Base-by-base conservation (phyloP, 2,329 filamentous ascomycete genomes). In the Rhynchosporium graminicola region DNA sequence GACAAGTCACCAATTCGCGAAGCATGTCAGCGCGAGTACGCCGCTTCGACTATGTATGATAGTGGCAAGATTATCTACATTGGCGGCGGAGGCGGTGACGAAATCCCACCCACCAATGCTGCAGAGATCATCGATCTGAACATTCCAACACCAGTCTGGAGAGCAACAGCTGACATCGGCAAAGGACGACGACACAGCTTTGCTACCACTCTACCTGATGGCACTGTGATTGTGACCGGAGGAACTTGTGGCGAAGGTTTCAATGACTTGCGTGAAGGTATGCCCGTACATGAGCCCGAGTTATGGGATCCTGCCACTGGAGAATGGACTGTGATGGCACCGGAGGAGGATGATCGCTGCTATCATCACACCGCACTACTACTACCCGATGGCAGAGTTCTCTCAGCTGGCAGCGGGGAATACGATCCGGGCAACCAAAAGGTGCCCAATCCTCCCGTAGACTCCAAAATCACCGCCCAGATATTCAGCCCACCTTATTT, bases 101-200 rank as follows among this genome's bases (percentile, higher is more conserved):
- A 12, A n/a, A 42, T 58, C 38, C 10, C 3, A 33, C 42, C 56
- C 42, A 58, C 56, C 56, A 58, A 58, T 7, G 56, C 56, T 58
- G 56, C 56, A 58, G 56, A 58, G 56, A 58, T 58, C 56, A 58
- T 58, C 38, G 43, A 58, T 58, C 56, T 58, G 56, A 58, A 58
- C 56, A 29, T 47, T 42, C 31, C 40, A 48, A 36, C 8, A 58
- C 56, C 56, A 58, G 13, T 12, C 20, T 58, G 56, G 56, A 38
- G 8, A 47, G 33, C 6, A n/a, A 58, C 56, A 29, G 47, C 56
- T 33, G 40, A 47, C 20, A 58, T 58, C 45, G 42, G 43, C 56
- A 31, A 58, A 33, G 56, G 56, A 48, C 56, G 56, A 42, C 56
- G 56, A 48, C 56, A 58, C 28, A 47, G 40, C 45, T 58, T 58